Conservation (phyloP, 2,329 filamentous ascomycete genomes). For the Trichoderma atrobrunneum region DNA sequence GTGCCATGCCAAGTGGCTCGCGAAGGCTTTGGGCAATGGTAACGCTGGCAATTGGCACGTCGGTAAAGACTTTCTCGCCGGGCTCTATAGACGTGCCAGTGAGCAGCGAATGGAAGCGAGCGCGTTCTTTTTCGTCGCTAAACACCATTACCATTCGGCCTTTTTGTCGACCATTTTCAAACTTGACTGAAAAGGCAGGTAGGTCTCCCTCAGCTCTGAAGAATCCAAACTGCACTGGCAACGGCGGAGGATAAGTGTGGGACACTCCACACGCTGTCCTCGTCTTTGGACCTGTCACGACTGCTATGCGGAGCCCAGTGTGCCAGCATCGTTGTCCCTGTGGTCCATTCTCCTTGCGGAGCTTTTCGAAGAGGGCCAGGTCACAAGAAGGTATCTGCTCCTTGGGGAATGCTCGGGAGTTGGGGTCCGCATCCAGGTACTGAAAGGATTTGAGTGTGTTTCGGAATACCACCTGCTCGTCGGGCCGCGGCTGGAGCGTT, state of each 20-base stretch:
- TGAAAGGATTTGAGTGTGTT: slow-evolving; percentile 71
- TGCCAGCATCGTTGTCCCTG: slow-evolving; percentile 71
- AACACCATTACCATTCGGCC: slow-evolving; percentile 78
- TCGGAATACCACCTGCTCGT: slow-evolving; percentile 69
- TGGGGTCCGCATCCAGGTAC: slow-evolving; percentile 72
- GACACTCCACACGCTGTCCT: slow-evolving; percentile 76
- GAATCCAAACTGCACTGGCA: slow-evolving; percentile 75
- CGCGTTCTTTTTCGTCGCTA: slow-evolving; percentile 66
- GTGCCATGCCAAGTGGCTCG: slow-evolving; percentile 48
- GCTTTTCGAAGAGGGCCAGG: slow-evolving; percentile 71
- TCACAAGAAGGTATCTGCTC: slow-evolving; percentile 71
- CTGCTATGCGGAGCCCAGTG: slow-evolving; percentile 72
- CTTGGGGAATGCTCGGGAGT: slow-evolving; percentile 69
- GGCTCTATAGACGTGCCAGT: slow-evolving; percentile 67
- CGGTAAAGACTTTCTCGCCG: slow-evolving; percentile 68
- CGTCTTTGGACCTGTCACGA: slow-evolving; percentile 73
- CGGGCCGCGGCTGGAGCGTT: slow-evolving; percentile 64
- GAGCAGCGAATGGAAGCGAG: slow-evolving; percentile 68
- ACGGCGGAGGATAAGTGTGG: slow-evolving; percentile 62
- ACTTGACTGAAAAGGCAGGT: slow-evolving; percentile 68
- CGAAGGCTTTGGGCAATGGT: slow-evolving; percentile 56
- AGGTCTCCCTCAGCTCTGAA: slow-evolving; percentile 67
- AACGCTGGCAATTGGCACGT: slow-evolving; percentile 65
- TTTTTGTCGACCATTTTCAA: slow-evolving; percentile 62
- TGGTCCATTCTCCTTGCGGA: slow-evolving; percentile 65